Evolutionary conservation across 345 rosid genomes (phyloP).

Genomic region (Arabidopsis suecica): DNA sequence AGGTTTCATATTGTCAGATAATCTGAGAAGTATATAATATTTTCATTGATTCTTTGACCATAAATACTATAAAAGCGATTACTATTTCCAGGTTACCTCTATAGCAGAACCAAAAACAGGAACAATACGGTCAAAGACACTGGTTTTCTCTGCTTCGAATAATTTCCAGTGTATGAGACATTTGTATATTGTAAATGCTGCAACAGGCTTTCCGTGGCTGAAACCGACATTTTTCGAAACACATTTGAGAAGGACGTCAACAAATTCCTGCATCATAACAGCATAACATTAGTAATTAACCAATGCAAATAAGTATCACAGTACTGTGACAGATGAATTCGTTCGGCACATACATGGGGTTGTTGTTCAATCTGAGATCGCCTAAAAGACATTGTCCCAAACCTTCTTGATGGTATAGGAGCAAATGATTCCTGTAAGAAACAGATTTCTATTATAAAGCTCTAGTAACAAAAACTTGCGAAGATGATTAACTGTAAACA

Average conservation of each 20-base stretch:
- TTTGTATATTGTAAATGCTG: conserved; percentile 84
- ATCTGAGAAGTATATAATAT: not conserved
- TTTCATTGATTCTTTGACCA: conserved; percentile 7
- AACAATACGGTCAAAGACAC: conserved; percentile 91
- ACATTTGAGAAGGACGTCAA: conserved; percentile 73
- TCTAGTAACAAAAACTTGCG: conserved; percentile 19
- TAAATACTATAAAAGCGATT: conserved; percentile 1
- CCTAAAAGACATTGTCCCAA: conserved; percentile 61
- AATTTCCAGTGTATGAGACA: conserved; percentile 91
- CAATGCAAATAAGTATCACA: conserved; percentile 21
- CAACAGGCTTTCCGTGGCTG: conserved; percentile 79
- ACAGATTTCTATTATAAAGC: conserved; percentile 19
- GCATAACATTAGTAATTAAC: conserved; percentile 37
- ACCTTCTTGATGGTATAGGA: conserved; percentile 54
- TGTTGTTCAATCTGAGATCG: conserved; percentile 67
- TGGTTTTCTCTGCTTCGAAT: conserved; percentile 92
- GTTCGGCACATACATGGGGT: conserved; percentile 60
- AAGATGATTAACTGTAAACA: conserved; percentile 17
- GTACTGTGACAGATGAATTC: not conserved
- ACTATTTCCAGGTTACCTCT: conserved; percentile 57
- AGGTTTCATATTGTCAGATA: not conserved
- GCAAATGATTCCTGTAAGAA: conserved; percentile 57
- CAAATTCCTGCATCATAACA: conserved; percentile 62
- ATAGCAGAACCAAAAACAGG: conserved; percentile 87
- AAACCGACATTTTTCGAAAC: conserved; percentile 68